Conservation (phyloP, 169 alveolate genomes). For the Eimeria acervulina region DNA sequence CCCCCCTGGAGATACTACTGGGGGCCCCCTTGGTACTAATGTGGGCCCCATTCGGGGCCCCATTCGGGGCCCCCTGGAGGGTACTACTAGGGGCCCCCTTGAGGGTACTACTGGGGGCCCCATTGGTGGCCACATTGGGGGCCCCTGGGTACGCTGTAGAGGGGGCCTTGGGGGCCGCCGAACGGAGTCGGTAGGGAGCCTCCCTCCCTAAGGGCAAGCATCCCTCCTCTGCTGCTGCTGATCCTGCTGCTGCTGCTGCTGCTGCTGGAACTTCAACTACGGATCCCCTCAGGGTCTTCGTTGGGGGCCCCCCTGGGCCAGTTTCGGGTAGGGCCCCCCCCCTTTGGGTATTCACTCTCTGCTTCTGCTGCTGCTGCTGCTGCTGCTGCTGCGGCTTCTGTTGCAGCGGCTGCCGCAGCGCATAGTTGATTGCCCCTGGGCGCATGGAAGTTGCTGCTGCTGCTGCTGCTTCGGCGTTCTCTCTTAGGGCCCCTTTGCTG, state of each 20-base stretch:
- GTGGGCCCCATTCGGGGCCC: no score
- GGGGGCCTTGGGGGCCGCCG: background rate
- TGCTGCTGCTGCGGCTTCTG: background rate
- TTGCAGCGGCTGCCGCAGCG: background rate
- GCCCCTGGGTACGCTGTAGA: background rate
- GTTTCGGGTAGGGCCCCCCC: no score
- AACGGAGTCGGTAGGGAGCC: conserved; percentile 1
- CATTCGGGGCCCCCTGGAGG: no score
- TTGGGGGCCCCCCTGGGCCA: background rate
- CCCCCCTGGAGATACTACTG: no score
- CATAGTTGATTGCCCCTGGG: background rate
- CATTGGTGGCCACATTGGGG: conserved; percentile 4
- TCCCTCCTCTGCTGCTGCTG: background rate
- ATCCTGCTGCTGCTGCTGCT: conserved; percentile 30
- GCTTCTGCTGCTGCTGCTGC: background rate
- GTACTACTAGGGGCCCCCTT: no score
- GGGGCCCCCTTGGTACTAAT: no score
- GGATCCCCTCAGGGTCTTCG: background rate
- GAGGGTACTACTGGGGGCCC: background rate
- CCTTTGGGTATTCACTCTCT: background rate
- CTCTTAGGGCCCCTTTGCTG: background rate
- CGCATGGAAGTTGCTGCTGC: conserved; percentile 30
- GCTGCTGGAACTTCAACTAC: background rate
- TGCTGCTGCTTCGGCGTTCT: background rate
- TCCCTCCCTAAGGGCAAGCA: background rate